Percentiles rank a stretch among this genome's conserved stretches.
phyloP scores from a whole-genome alignment of 371 early-diverging fungal species.

The Syncephalastrum racemosum region DNA sequence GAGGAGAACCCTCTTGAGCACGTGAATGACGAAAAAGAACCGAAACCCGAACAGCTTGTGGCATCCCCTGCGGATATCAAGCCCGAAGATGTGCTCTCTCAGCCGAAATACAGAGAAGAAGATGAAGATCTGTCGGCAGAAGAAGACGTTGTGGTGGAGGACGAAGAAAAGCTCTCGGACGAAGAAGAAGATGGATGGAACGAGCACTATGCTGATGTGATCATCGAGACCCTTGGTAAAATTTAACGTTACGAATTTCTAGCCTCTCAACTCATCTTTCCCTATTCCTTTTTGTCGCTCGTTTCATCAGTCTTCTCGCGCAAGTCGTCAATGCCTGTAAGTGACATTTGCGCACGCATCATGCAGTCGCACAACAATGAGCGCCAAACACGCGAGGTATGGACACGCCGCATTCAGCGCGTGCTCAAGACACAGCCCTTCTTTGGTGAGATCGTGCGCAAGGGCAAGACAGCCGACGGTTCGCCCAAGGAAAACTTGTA shows the following conservation, averaged over 20 bases:
- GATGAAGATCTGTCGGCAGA: constrained; percentile 1
- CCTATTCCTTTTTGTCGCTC: too few species aligned
- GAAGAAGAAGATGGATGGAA: constrained; percentile 13
- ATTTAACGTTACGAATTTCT: too few species aligned
- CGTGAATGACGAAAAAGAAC: too few species aligned
- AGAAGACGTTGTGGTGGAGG: constrained; percentile 1
- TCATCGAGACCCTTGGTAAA: constrained; percentile 51
- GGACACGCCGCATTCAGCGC: constrained; percentile 34
- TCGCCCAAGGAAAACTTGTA: constrained; percentile 61
- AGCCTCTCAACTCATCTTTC: too few species aligned
- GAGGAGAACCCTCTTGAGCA: background rate
- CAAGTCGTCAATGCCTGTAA: constrained; percentile 49
- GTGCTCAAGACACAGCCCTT: constrained; percentile 41
- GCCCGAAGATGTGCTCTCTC: constrained; percentile 8
- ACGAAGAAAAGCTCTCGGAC: constrained; percentile 1
- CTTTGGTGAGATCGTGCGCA: constrained; percentile 63
- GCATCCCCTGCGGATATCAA: background rate
- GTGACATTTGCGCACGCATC: constrained; percentile 51
- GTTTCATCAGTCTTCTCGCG: constrained; percentile 37
- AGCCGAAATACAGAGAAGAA: background rate
- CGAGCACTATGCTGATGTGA: constrained; percentile 39
- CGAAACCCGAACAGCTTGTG: too few species aligned
- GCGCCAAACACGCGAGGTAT: constrained; percentile 33
- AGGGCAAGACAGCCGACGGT: constrained; percentile 66
- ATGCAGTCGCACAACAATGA: constrained; percentile 39